Evolutionary conservation across 2,329 filamentous ascomycete genomes (phyloP), one percentile per base, ranked within the genome.

Genomic region (Fusarium sp.): DNA sequence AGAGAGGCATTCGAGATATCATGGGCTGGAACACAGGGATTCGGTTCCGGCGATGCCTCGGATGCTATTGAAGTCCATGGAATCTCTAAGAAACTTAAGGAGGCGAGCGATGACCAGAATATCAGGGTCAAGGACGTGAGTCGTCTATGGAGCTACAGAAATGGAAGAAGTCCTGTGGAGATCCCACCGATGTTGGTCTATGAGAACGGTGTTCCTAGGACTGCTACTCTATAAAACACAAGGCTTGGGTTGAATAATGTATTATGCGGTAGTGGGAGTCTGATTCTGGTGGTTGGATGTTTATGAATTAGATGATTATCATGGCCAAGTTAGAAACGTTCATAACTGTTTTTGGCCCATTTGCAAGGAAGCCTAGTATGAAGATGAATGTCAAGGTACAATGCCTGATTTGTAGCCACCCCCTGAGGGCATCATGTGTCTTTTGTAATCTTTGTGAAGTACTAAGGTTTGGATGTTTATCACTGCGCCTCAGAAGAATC

Each of bases 91-190:
- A 49, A 71, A 43, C 25, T 69, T 48, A 53, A 76, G 60, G 62
- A 77, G 25, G 72, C 74, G 6, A 75, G 79, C 66, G n/a, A 23
- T 11, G 72, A 76, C 28, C 23, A 61, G 8, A 63, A 75, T 30
- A 81, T 88, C 43, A 86, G 81, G 73, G 88, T 90, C 8, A 89
- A 85, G 77, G 85, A 90, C 55, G 78, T 90, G 47, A 89, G 88
- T 72, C 82, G 89, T 47, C 76, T 91, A 28, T 90, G 89, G 88
- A 80, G 84, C 66, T 90, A 90, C 73, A 81, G 88, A 53, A 90
- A 90, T 72, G 89, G 89, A 3, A 80, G 76, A 60, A 86, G 82
- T 42, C 88, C 88, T 2, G 73, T 80, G 7, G 83, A 85, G 42
- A 71, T 74, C 28, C 80, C 82, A 16, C 78, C 79, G 1, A 66